Percentiles rank a stretch among this genome's conserved stretches.
Conservation (phyloP, 164 flowering plant species). For the Stephania japonica region DNA sequence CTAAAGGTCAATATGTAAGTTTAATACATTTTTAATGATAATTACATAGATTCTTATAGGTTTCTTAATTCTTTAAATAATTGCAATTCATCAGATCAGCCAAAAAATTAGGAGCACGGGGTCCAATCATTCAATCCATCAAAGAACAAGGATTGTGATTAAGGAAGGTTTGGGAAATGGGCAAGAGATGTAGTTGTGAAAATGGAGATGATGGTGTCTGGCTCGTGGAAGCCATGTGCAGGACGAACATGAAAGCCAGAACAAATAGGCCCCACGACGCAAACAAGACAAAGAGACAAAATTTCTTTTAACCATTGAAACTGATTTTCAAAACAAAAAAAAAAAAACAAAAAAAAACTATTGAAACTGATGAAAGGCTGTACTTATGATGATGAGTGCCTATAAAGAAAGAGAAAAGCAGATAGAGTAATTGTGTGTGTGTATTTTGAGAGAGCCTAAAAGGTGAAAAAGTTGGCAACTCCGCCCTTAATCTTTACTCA, state of each 20-base stretch:
- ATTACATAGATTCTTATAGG: no score
- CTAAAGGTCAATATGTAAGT: no score
- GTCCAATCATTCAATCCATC: no score
- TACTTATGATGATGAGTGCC: neutral
- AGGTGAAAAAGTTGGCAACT: neutral
- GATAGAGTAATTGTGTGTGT: neutral
- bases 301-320: neutral
- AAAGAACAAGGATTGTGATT: no score
- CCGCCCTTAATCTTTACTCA: neutral
- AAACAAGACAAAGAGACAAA: conserved; percentile 5
- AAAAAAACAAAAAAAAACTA: no score
- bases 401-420: neutral
- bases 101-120: no score
- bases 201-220: neutral
- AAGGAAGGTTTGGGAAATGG: neutral
- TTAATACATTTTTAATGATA: no score
- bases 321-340: no score
- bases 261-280: conserved; percentile 5
- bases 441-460: neutral
- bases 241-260: neutral
- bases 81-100: no score
- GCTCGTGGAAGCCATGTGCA: neutral
- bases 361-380: conserved; percentile 8
- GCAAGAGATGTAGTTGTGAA: neutral
- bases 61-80: no score